phyloP scores from a whole-genome alignment of 176 grass and related monocot species.

The Chloris gayana region DNA sequence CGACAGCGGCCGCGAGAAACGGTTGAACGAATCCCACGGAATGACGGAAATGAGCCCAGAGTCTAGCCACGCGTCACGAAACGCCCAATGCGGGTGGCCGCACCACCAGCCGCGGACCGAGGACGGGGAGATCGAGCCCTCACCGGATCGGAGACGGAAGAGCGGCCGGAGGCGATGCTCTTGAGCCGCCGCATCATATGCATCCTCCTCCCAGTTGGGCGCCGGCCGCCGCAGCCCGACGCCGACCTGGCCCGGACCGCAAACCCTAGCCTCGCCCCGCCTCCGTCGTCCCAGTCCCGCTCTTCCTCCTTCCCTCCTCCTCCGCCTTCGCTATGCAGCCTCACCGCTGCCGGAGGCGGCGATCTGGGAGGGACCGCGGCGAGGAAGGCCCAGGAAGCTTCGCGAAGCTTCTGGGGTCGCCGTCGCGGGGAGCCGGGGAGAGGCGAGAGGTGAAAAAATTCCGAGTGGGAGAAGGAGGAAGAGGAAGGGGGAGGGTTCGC shows the following conservation, averaged over 20 bases:
- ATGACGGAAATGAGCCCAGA: background rate
- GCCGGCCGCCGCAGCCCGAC: constrained; percentile 9
- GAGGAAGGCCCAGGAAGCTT: constrained; percentile 45
- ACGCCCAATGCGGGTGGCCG: constrained; percentile 41
- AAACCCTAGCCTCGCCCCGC: constrained; percentile 56
- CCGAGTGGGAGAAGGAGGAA: constrained; percentile 5
- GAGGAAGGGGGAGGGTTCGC: constrained; percentile 3
- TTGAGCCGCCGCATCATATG: constrained; percentile 98
- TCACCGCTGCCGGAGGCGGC: constrained; percentile 34
- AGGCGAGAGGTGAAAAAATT: constrained; percentile 24
- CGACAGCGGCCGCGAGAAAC: constrained; percentile 12
- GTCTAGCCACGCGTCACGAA: background rate
- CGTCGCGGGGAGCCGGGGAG: constrained; percentile 17
- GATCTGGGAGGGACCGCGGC: constrained; percentile 29
- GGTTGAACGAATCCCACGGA: background rate
- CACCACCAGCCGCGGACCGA: background rate
- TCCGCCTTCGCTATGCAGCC: constrained; percentile 9
- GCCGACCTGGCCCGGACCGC: constrained; percentile 13
- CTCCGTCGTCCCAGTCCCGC: background rate
- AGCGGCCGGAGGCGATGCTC: constrained; percentile 93
- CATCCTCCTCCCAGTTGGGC: constrained; percentile 58
- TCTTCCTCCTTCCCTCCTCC: constrained; percentile 26
- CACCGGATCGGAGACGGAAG: constrained; percentile 89
- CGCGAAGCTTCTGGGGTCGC: constrained; percentile 45
- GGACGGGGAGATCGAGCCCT: constrained; percentile 43